phyloP scores from a whole-genome alignment of 73 alveolate species.

The Paramecium bursaria region DNA sequence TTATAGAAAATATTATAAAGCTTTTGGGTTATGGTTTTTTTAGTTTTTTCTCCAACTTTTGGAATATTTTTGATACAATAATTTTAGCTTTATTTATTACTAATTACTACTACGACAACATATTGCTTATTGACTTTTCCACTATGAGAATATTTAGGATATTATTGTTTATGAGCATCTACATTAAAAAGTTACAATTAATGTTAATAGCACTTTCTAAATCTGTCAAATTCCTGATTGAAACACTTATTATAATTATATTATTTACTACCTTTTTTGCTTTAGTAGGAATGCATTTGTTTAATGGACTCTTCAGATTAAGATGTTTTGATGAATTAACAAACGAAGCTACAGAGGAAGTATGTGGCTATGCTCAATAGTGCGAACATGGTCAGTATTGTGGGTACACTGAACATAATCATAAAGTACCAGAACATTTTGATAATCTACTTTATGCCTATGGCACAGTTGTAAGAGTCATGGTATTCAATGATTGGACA shows the following conservation, averaged over 20 bases:
- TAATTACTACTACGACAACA: conserved; percentile 4
- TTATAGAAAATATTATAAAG: conserved; percentile 24
- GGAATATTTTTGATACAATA: conserved; percentile 28
- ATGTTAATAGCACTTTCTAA: conserved; percentile 4
- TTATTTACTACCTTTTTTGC: conserved; percentile 44
- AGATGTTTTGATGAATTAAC: neutral
- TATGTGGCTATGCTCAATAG: conserved; percentile 9
- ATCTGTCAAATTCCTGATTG: conserved; percentile 23
- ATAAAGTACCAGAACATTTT: conserved; percentile 16
- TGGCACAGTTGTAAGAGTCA: conserved; percentile 23
- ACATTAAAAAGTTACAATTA: neutral
- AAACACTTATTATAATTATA: neutral
- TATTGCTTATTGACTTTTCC: conserved; percentile 19
- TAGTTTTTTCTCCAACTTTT: neutral
- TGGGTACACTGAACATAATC: neutral
- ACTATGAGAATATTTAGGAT: conserved; percentile 32
- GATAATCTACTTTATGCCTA: conserved; percentile 27
- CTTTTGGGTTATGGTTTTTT: conserved; percentile 19
- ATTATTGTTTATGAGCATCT: conserved; percentile 11
- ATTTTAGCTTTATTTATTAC: conserved; percentile 6
- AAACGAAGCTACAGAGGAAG: neutral
- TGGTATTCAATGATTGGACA: conserved; percentile 55
- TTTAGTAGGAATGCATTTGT: conserved; percentile 20
- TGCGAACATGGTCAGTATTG: conserved; percentile 25
- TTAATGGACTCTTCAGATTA: conserved; percentile 7